Percentiles rank a stretch among this genome's conserved stretches.
Conservation (phyloP, 2,329 filamentous ascomycete species). For the Exophiala sideris region DNA sequence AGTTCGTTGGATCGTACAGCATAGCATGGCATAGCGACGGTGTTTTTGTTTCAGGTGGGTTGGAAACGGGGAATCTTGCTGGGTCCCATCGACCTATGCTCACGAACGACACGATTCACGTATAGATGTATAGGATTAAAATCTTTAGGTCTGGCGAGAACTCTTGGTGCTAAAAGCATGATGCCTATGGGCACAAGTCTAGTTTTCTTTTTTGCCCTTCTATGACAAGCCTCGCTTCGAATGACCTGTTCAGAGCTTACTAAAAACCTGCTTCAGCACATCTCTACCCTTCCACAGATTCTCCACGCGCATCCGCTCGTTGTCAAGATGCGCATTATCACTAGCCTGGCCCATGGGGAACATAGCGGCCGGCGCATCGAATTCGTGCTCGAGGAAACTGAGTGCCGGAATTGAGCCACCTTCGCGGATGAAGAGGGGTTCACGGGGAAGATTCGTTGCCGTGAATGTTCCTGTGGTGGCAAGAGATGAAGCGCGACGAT, state of each 20-base stretch:
- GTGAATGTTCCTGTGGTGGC: constrained; percentile 30
- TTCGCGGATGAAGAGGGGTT: constrained; percentile 78
- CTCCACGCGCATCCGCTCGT: constrained; percentile 81
- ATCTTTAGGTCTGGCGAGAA: neutral
- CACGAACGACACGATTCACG: neutral
- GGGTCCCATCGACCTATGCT: neutral
- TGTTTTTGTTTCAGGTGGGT: neutral
- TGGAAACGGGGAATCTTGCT: neutral
- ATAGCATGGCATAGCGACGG: neutral
- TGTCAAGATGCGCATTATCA: constrained; percentile 89
- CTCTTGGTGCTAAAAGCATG: neutral
- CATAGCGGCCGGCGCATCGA: constrained; percentile 27
- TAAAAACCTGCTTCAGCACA: constrained; percentile 85
- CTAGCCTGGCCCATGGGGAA: constrained; percentile 92
- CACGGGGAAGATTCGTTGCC: constrained; percentile 19
- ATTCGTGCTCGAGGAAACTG: constrained; percentile 56
- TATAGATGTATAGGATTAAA: neutral
- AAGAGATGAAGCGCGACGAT: constrained; percentile 38
- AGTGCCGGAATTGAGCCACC: constrained; percentile 94
- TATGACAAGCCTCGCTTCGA: neutral
- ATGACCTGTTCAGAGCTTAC: neutral
- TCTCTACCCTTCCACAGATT: constrained; percentile 90
- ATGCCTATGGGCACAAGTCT: neutral
- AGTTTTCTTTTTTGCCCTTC: neutral
- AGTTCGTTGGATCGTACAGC: too few species aligned